Evolutionary conservation across 495 filamentous ascomycete species (phyloP), one percentile per base, ranked within the genome.

Genomic region (Podospora pseudopauciseta): DNA sequence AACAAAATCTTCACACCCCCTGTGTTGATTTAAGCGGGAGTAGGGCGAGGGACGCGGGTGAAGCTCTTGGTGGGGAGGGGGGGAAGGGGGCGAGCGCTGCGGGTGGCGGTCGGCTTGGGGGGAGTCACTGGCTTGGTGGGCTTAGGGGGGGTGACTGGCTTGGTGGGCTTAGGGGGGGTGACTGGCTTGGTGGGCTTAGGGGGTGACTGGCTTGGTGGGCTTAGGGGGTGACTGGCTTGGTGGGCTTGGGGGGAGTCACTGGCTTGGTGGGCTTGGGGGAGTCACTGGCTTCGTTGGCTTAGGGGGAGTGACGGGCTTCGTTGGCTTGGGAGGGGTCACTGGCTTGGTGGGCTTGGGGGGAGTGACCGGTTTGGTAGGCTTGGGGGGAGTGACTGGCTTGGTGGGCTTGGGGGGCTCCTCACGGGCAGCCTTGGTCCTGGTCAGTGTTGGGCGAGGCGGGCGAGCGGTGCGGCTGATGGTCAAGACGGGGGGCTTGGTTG

Each of bases 221-320:
- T 58, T 58, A 19, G 19, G 19, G 55, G 6, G 55, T 58, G 11
- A 58, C 55, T 0, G 55, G 55, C 55, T 58, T 58, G 0, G 55
- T 58, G 0, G 55, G 55, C 23, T 58, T 58, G 55, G 55, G 55
- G 3, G 55, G 55, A 0, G 55, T 23, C 1, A 58, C 59, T 4
- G 61, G 4, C 61, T 19, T 44, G 18, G 61, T 63, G 3, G 61
- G 61, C 61, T 63, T 63, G 61, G 32, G 28, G n/a, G 61, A 2
- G 19, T 19, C 19, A 19, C 19, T 19, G 19, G 19, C 55, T 58
- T 58, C 0, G 55, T 58, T 4, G 55, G 55, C 55, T 58, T 58
- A 2, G 55, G 55, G 2, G 55, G 55, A 20, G 55, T 5, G 55
- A 58, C 55, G 6, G 55, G 15, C 55, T 20, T 58, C 6, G 55